Conservation (phyloP, 2,329 filamentous ascomycete species). For the Exophiala viscosa region DNA sequence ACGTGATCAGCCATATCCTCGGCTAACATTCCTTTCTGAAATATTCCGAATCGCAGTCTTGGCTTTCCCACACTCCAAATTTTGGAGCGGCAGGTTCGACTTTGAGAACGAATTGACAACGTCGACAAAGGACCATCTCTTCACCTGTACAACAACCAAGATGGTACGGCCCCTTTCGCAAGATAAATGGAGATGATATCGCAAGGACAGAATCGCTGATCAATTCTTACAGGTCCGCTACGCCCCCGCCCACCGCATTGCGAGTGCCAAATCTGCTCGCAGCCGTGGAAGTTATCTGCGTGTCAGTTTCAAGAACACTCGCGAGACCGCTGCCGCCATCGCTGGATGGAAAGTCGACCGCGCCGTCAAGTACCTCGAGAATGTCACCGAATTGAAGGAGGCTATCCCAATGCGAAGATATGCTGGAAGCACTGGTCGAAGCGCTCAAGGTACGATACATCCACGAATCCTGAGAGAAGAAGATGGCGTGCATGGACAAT, state of each 20-base stretch:
- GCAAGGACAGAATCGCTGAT: slow-evolving; percentile 9
- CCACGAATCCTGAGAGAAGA: slow-evolving; percentile 31
- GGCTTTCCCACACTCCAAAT: slow-evolving; percentile 21
- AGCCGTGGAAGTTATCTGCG: slow-evolving; percentile 98
- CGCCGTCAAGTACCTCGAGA: slow-evolving; percentile 94
- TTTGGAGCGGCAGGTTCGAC: slow-evolving; percentile 3
- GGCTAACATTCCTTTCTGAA: slow-evolving; percentile 1
- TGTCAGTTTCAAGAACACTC: slow-evolving; percentile 99
- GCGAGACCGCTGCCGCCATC: slow-evolving; percentile 98
- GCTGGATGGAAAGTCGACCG: slow-evolving; percentile 98
- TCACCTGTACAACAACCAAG: slow-evolving; percentile 16
- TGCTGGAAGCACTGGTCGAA: slow-evolving; percentile 90
- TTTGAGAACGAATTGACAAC: slow-evolving; percentile 20
- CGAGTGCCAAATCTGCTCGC: slow-evolving; percentile 89
- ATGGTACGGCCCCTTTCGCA: slow-evolving; percentile 19
- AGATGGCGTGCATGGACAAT: slow-evolving; percentile 5
- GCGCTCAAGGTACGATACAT: slow-evolving; percentile 80
- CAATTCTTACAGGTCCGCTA: slow-evolving; percentile 71
- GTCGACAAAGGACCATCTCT: slow-evolving; percentile 23
- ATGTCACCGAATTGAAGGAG: slow-evolving; percentile 95
- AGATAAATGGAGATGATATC: not conserved
- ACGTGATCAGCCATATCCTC: not conserved
- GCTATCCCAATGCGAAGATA: slow-evolving; percentile 98
- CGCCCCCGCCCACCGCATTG: slow-evolving; percentile 78
- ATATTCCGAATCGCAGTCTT: slow-evolving; percentile 9